Evolutionary conservation across 176 grass and related monocot genomes (phyloP).

Genomic region (Rhynchospora breviuscula): DNA sequence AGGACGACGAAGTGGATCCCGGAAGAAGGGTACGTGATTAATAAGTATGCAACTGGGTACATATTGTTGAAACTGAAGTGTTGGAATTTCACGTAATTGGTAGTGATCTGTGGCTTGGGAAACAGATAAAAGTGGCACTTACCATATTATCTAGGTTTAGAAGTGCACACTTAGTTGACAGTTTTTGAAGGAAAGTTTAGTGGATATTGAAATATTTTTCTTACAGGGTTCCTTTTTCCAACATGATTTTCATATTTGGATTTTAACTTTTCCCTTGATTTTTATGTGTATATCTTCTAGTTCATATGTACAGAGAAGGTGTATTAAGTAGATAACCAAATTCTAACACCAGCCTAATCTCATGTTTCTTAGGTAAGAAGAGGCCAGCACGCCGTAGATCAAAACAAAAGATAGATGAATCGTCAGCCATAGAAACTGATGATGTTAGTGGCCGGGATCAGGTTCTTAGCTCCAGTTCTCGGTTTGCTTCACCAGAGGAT

Average conservation of each 20-base stretch:
- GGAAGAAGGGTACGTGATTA: slow-evolving; percentile 55
- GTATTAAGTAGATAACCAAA: not conserved
- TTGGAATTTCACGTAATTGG: not conserved
- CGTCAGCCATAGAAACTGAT: slow-evolving; percentile 63
- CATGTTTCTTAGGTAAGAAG: slow-evolving; percentile 49
- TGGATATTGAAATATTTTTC: not conserved
- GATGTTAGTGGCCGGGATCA: slow-evolving; percentile 72
- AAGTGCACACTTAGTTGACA: not conserved
- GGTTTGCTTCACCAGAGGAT: slow-evolving; percentile 88
- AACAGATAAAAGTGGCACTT: not conserved
- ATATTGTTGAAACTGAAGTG: not conserved
- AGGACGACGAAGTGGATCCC: slow-evolving; percentile 62
- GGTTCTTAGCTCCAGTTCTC: slow-evolving; percentile 78
- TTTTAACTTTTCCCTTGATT: not conserved
- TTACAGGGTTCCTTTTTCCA: not conserved
- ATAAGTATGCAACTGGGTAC: not conserved
- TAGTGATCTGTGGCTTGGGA: not conserved
- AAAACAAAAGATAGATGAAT: slow-evolving; percentile 65
- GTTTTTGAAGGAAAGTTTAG: not conserved
- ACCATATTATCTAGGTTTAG: not conserved
- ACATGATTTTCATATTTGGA: not conserved
- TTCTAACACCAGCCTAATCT: not conserved
- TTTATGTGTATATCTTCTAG: not conserved
- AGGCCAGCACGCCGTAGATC: slow-evolving; percentile 70
- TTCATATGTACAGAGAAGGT: not conserved